Conservation (phyloP, 2,329 filamentous ascomycete genomes). For the Botryotinia calthae region DNA sequence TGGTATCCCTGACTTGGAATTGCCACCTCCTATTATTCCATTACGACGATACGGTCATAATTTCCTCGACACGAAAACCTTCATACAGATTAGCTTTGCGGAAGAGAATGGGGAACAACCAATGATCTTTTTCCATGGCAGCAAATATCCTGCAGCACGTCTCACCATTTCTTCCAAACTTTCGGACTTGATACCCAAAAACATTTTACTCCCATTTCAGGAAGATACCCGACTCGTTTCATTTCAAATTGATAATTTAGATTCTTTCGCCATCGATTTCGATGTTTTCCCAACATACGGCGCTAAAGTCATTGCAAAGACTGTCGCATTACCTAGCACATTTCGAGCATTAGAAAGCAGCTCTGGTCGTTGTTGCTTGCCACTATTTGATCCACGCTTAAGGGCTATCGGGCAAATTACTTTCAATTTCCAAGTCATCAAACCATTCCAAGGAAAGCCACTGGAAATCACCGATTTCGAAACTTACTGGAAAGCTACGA, state of each 20-base stretch:
- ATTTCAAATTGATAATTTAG: slow-evolving; percentile 92
- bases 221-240: slow-evolving; percentile 92
- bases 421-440: slow-evolving; percentile 94
- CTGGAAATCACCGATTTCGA: slow-evolving; percentile 97
- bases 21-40: slow-evolving; percentile 95
- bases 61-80: slow-evolving; percentile 96
- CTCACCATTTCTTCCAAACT: slow-evolving; percentile 96
- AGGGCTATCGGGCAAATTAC: slow-evolving; percentile 90
- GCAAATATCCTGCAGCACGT: slow-evolving; percentile 91
- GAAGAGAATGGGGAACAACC: slow-evolving; percentile 71
- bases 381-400: slow-evolving; percentile 87
- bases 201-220: slow-evolving; percentile 91
- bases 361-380: slow-evolving; percentile 77
- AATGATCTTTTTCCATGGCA: slow-evolving; percentile 93
- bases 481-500: slow-evolving; percentile 99
- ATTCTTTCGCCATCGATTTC: slow-evolving; percentile 92
- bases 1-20: slow-evolving; percentile 84
- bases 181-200: slow-evolving; percentile 93
- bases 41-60: slow-evolving; percentile 94
- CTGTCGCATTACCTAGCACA: slow-evolving; percentile 82
- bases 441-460: slow-evolving; percentile 87
- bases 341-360: slow-evolving; percentile 75
- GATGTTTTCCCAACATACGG: slow-evolving; percentile 98
- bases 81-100: slow-evolving; percentile 81
- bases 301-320: slow-evolving; percentile 95